These are phyloP conservation scores for Papiliotrema flavescens DNA, from an alignment of 1,284 basidiomycete species.

Conservation along the genomic window DNA sequence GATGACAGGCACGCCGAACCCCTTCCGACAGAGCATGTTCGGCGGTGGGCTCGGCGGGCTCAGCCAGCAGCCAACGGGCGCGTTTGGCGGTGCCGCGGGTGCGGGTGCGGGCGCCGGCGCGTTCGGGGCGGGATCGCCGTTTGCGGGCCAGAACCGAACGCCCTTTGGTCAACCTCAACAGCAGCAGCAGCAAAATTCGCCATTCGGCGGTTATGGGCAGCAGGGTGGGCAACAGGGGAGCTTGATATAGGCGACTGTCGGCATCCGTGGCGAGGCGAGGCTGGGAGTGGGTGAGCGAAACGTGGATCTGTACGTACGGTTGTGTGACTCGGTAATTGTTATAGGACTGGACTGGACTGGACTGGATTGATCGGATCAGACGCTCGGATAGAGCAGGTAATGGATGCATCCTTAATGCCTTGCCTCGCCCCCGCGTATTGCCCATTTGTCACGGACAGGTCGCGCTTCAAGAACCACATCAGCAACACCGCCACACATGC, in stretches of 20 bases:
- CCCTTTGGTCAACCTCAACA: slow-evolving; percentile 1
- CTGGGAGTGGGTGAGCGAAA: too few species aligned
- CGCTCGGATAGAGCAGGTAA: too few species aligned
- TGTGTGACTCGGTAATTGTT: not conserved
- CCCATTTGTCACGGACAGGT: too few species aligned
- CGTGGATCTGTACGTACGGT: too few species aligned
- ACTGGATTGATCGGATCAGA: too few species aligned
- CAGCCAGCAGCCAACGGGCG: not conserved
- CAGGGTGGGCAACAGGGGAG: slow-evolving; percentile 4
- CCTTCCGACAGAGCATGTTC: slow-evolving; percentile 33
- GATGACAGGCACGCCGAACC: slow-evolving; percentile 53
- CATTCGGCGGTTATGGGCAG: slow-evolving; percentile 5
- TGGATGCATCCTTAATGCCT: too few species aligned
- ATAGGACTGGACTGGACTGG: not conserved
- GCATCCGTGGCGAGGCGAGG: too few species aligned
- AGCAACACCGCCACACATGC: too few species aligned
- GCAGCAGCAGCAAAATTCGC: not conserved
- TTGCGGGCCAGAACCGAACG: slow-evolving; percentile 31
- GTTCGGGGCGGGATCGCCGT: slow-evolving; percentile 29
- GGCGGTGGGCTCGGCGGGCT: not conserved
- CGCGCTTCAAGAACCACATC: too few species aligned
- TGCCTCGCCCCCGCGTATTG: too few species aligned
- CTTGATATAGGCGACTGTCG: not conserved
- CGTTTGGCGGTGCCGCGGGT: not conserved
- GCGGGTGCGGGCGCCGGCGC: slow-evolving; percentile 19